These are phyloP conservation scores for Prunus mira DNA, from an alignment of 306 rosid genomes.

Conservation along the genomic window DNA sequence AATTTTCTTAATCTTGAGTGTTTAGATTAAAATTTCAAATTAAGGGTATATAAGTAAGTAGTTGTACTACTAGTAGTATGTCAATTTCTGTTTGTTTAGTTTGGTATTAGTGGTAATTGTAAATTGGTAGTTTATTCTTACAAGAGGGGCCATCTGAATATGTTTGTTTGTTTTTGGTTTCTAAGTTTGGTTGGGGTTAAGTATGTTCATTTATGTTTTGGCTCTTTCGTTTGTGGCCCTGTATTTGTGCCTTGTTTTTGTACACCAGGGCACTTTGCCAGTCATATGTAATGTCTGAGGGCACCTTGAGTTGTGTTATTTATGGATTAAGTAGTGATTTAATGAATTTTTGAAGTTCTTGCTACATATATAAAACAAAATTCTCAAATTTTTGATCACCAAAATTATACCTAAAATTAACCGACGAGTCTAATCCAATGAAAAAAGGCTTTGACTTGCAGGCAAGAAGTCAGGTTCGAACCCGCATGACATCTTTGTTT, in stretches of 20 bases:
- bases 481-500: fast-evolving
- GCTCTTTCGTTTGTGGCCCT: not conserved
- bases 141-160: conserved; percentile 1
- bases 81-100: not conserved
- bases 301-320: not conserved
- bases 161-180: not conserved
- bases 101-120: conserved; percentile 8
- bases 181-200: not conserved
- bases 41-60: not conserved
- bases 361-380: not conserved
- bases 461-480: fast-evolving
- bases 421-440: too few relatives aligned
- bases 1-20: not conserved
- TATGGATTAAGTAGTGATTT: not conserved
- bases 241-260: conserved; percentile 22
- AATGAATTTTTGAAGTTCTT: not conserved
- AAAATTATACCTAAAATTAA: not conserved
- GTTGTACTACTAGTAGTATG: not conserved
- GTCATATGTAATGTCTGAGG: not conserved
- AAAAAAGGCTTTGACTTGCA: too few relatives aligned
- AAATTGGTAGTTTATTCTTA: conserved; percentile 9
- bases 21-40: not conserved
- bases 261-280: conserved; percentile 18
- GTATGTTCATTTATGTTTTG: not conserved
- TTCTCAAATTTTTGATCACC: not conserved